These are phyloP conservation scores for Mallotus nudiflorus DNA, from an alignment of 345 rosid genomes.

Conservation along the genomic window DNA sequence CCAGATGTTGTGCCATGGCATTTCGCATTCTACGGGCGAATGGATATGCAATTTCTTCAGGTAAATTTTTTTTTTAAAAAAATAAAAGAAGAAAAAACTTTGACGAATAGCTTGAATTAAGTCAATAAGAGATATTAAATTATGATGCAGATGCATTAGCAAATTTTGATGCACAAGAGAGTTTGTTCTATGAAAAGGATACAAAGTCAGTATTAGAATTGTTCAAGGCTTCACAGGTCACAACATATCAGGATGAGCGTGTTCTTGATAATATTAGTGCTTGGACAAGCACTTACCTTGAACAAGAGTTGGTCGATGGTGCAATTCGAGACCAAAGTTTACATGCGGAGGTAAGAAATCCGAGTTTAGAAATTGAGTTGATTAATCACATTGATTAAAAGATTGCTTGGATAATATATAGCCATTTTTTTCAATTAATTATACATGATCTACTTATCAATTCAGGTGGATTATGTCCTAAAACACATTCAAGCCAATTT, in stretches of 20 bases:
- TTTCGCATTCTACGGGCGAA: background rate
- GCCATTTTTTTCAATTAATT: too few relatives aligned
- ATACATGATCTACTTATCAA: too few relatives aligned
- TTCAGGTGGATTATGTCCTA: background rate
- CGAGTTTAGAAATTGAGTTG: too few relatives aligned
- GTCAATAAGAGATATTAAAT: background rate
- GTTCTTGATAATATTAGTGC: background rate
- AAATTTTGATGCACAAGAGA: background rate
- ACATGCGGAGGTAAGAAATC: background rate
- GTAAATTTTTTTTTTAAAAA: background rate
- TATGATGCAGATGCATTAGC: background rate
- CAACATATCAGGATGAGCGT: background rate
- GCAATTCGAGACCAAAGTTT: background rate
- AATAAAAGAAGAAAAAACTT: background rate
- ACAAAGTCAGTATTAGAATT: background rate
- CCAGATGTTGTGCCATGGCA: background rate
- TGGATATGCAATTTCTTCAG: conserved; percentile 7
- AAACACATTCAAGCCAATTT: background rate
- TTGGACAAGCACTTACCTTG: background rate
- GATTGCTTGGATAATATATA: too few relatives aligned
- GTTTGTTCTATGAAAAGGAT: background rate
- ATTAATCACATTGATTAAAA: too few relatives aligned
- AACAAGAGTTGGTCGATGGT: background rate
- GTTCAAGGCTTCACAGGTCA: background rate
- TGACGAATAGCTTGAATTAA: background rate